These are phyloP conservation scores for Fusarium stilboides DNA, from an alignment of 2,329 filamentous ascomycete species.

Conservation along the genomic window DNA sequence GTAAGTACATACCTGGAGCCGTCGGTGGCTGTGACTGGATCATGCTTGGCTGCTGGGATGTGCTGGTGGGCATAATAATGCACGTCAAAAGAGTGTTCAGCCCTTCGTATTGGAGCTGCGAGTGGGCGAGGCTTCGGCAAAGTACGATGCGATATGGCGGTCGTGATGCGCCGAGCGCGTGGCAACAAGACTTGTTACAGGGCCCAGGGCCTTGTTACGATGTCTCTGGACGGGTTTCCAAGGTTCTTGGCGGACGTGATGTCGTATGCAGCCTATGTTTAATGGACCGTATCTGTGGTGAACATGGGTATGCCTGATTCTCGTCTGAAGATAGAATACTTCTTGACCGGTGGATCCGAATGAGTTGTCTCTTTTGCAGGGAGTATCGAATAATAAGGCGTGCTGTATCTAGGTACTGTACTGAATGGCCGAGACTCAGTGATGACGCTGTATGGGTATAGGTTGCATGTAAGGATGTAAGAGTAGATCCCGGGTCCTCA, in stretches of 20 bases:
- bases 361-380: slow-evolving; percentile 25
- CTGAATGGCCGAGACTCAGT: neutral
- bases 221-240: slow-evolving; percentile 19
- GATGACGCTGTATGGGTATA: slow-evolving; percentile 25
- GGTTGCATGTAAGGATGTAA: slow-evolving; percentile 16
- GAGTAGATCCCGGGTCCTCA: slow-evolving; percentile 2
- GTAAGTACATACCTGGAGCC: slow-evolving; percentile 45
- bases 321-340: slow-evolving; percentile 20
- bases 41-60: slow-evolving; percentile 48
- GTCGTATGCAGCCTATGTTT: slow-evolving; percentile 24
- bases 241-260: slow-evolving; percentile 26
- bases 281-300: slow-evolving; percentile 20
- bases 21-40: slow-evolving; percentile 46
- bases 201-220: slow-evolving; percentile 15
- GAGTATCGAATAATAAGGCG: slow-evolving; percentile 6
- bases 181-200: slow-evolving; percentile 13
- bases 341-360: slow-evolving; percentile 32
- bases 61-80: slow-evolving; percentile 36
- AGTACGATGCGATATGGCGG: slow-evolving; percentile 14
- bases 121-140: slow-evolving; percentile 22
- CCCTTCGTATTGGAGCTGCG: slow-evolving; percentile 39
- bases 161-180: slow-evolving; percentile 22
- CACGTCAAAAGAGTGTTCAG: slow-evolving; percentile 26
- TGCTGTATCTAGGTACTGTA: too few species aligned
- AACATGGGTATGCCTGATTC: slow-evolving; percentile 28